These are phyloP conservation scores for Pleurotus salmoneostramineus DNA, from an alignment of 768 basidiomycete species.

Conservation along the genomic window DNA sequence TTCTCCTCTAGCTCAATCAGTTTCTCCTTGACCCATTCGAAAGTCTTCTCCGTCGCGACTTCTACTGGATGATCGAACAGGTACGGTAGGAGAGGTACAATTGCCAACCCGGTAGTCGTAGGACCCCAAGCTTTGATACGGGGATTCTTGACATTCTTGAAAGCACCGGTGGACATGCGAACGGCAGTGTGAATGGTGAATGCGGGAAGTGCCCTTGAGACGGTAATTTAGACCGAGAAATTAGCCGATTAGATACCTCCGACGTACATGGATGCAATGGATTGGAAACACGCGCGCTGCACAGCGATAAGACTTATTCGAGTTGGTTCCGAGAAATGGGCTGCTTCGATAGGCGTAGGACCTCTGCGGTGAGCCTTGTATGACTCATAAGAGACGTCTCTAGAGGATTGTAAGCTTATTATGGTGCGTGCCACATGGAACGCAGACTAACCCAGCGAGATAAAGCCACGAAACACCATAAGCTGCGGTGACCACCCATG, in stretches of 20 bases:
- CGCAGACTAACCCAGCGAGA: conserved; percentile 45
- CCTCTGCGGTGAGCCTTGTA: conserved; percentile 73
- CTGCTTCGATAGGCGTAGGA: conserved; percentile 63
- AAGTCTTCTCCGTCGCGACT: conserved; percentile 58
- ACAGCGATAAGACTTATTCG: conserved; percentile 67
- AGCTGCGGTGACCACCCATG: conserved; percentile 67
- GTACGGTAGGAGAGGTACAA: conserved; percentile 72
- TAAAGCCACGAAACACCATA: conserved; percentile 85
- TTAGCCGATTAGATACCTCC: conserved; percentile 3
- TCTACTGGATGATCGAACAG: conserved; percentile 82
- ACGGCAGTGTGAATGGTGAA: conserved; percentile 85
- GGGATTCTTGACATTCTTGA: conserved; percentile 53
- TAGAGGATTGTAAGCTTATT: conserved; percentile 12
- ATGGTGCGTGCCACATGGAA: background rate
- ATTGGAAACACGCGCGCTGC: conserved; percentile 78
- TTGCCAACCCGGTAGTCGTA: conserved; percentile 66
- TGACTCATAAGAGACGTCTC: conserved; percentile 78
- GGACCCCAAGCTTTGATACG: conserved; percentile 72
- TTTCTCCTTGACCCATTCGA: conserved; percentile 65
- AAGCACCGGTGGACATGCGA: conserved; percentile 65
- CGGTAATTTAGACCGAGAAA: background rate
- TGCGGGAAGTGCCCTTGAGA: conserved; percentile 80
- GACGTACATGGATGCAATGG: conserved; percentile 74
- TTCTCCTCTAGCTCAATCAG: conserved; percentile 36
- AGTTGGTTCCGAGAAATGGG: conserved; percentile 65